phyloP scores from a whole-genome alignment of 192 early-diverging fungal species.

The Allomyces javanicus region DNA sequence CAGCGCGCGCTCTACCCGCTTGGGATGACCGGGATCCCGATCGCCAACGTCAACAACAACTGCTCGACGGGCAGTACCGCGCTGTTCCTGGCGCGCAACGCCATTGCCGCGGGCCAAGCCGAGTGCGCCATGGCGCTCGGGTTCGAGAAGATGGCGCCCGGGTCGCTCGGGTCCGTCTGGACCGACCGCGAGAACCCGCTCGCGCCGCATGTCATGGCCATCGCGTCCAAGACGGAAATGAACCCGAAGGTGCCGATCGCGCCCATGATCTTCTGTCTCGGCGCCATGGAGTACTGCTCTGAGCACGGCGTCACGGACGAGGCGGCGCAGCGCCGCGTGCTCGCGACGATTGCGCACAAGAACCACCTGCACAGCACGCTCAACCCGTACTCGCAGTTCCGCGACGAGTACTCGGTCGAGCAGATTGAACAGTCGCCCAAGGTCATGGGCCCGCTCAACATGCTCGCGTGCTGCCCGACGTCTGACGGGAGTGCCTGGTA shows the following conservation, averaged over 20 bases:
- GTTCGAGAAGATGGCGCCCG: slow-evolving; percentile 48
- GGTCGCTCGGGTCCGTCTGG: slow-evolving; percentile 26
- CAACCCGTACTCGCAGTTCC: slow-evolving; percentile 57
- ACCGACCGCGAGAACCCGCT: slow-evolving; percentile 42
- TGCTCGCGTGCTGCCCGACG: slow-evolving; percentile 56
- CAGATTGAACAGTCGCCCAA: slow-evolving; percentile 36
- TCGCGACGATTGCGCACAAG: slow-evolving; percentile 55
- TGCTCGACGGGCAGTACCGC: slow-evolving; percentile 57
- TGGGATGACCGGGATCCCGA: slow-evolving; percentile 50
- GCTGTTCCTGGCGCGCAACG: slow-evolving; percentile 36
- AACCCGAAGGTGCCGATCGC: slow-evolving; percentile 30
- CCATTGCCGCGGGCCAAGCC: slow-evolving; percentile 31
- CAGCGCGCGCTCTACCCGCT: slow-evolving; percentile 52
- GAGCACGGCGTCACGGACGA: slow-evolving; percentile 34
- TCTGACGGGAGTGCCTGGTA: slow-evolving; percentile 44
- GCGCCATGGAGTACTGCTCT: slow-evolving; percentile 47
- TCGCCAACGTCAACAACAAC: slow-evolving; percentile 59
- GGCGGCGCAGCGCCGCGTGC: slow-evolving; percentile 6
- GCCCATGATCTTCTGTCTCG: slow-evolving; percentile 53
- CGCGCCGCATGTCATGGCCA: slow-evolving; percentile 17
- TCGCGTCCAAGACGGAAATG: slow-evolving; percentile 34
- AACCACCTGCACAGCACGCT: slow-evolving; percentile 43
- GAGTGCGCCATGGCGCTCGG: slow-evolving; percentile 56
- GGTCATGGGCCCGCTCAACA: slow-evolving; percentile 49
- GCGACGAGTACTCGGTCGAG: slow-evolving; percentile 33